Conservation (phyloP, 225 moss, liverwort and hornwort species). For the Marchantia paleacea region DNA sequence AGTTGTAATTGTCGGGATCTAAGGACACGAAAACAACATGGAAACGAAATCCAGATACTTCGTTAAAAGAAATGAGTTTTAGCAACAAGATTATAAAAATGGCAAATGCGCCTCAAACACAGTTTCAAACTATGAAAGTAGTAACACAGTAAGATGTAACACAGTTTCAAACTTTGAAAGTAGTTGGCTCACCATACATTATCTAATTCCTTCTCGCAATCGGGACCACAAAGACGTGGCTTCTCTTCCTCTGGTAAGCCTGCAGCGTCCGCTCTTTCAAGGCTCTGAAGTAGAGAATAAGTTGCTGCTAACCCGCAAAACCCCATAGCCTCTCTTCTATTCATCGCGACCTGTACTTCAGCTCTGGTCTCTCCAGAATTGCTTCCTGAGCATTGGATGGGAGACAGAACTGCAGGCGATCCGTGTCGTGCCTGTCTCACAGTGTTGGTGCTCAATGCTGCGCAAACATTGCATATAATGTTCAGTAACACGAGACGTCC, state of each 20-base stretch:
- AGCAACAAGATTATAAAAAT: background rate
- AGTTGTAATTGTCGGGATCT: constrained; percentile 82
- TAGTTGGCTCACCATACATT: constrained; percentile 52
- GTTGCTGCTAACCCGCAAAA: constrained; percentile 59
- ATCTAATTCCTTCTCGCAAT: constrained; percentile 82
- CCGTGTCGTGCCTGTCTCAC: constrained; percentile 18
- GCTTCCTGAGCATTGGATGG: constrained; percentile 10
- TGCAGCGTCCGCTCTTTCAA: constrained; percentile 42
- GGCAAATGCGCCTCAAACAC: background rate
- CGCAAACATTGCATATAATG: background rate
- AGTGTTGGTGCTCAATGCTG: constrained; percentile 27
- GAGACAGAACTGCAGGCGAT: constrained; percentile 18
- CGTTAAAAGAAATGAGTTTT: background rate
- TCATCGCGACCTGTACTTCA: constrained; percentile 33
- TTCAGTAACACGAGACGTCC: background rate
- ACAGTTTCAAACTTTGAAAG: background rate
- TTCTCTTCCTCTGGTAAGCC: constrained; percentile 63
- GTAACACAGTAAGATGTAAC: background rate
- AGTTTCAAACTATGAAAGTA: background rate
- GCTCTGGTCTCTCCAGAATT: constrained; percentile 15
- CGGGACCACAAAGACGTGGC: constrained; percentile 62
- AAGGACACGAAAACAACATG: constrained; percentile 5
- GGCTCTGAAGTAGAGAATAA: constrained; percentile 50
- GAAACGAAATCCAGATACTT: background rate
- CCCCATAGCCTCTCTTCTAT: constrained; percentile 63